Evolutionary conservation across 331 rosid species (phyloP).

Genomic region (Telfairia occidentalis): DNA sequence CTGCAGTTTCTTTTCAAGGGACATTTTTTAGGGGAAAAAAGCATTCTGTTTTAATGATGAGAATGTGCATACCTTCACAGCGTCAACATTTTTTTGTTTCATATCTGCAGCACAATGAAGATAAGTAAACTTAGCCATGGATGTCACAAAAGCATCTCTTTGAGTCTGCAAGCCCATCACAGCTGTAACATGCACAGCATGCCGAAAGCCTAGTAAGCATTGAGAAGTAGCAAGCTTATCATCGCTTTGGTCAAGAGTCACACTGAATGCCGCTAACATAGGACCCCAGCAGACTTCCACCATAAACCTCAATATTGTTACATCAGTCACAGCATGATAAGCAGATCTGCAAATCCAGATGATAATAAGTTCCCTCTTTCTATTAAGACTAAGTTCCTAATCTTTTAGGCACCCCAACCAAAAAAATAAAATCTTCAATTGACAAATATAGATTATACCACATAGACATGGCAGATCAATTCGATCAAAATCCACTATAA

Average conservation of each 20-base stretch:
- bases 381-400: background rate
- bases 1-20: background rate
- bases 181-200: slow-evolving; percentile 92
- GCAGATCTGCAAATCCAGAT: slow-evolving; percentile 54
- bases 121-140: slow-evolving; percentile 93
- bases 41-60: background rate
- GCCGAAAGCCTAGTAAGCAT: slow-evolving; percentile 80
- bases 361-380: slow-evolving; percentile 16
- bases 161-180: slow-evolving; percentile 98
- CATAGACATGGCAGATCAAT: background rate
- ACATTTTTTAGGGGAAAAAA: background rate
- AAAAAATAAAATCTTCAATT: slow-evolving; percentile 12
- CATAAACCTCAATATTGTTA: slow-evolving; percentile 94
- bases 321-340: slow-evolving; percentile 88
- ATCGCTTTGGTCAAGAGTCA: slow-evolving; percentile 97
- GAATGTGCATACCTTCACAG: slow-evolving; percentile 68
- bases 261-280: slow-evolving; percentile 95
- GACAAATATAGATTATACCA: background rate
- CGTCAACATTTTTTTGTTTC: slow-evolving; percentile 98
- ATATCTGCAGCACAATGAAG: slow-evolving; percentile 97
- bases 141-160: slow-evolving; percentile 94
- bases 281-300: slow-evolving; percentile 99
- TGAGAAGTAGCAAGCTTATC: slow-evolving; percentile 86
- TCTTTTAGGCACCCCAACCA: background rate
- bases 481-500: background rate